phyloP scores from a whole-genome alignment of 805 yeast species.

The Saccharomycopsis olivae region DNA sequence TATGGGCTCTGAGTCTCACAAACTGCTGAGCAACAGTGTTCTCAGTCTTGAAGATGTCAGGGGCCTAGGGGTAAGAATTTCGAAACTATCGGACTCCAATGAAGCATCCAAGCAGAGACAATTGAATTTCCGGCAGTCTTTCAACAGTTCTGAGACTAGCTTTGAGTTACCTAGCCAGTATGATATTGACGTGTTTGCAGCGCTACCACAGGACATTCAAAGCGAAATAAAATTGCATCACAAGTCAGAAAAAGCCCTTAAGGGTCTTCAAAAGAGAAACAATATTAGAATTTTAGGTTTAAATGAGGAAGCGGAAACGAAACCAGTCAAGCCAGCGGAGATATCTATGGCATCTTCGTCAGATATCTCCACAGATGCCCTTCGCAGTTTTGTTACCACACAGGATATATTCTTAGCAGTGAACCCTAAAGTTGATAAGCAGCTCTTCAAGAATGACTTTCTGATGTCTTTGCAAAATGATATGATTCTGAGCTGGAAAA shows the following conservation, averaged over 20 bases:
- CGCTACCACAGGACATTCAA: slow-evolving; percentile 57
- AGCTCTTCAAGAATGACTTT: slow-evolving; percentile 8
- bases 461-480: slow-evolving; percentile 9
- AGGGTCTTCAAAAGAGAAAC: slow-evolving; percentile 3
- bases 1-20: neutral
- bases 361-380: neutral
- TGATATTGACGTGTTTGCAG: slow-evolving; percentile 55
- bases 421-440: slow-evolving; percentile 11
- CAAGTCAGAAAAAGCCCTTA: slow-evolving; percentile 15
- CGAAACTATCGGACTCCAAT: slow-evolving; percentile 37
- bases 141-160: slow-evolving; percentile 18
- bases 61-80: slow-evolving; percentile 67
- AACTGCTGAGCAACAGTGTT: no score
- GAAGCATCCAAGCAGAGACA: slow-evolving; percentile 3
- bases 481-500: slow-evolving; percentile 11
- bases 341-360: neutral
- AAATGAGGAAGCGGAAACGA: neutral
- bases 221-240: slow-evolving; percentile 49
- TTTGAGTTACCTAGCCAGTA: slow-evolving; percentile 27
- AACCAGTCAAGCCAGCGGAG: neutral
- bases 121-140: slow-evolving; percentile 4
- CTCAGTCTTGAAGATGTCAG: slow-evolving; percentile 48
- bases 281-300: neutral
- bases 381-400: slow-evolving; percentile 6
- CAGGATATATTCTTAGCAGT: slow-evolving; percentile 13